Evolutionary conservation across 1,139 yeast genomes (phyloP), one percentile per base, ranked within the genome.

Genomic region (Geotrichum citri-aurantii): DNA sequence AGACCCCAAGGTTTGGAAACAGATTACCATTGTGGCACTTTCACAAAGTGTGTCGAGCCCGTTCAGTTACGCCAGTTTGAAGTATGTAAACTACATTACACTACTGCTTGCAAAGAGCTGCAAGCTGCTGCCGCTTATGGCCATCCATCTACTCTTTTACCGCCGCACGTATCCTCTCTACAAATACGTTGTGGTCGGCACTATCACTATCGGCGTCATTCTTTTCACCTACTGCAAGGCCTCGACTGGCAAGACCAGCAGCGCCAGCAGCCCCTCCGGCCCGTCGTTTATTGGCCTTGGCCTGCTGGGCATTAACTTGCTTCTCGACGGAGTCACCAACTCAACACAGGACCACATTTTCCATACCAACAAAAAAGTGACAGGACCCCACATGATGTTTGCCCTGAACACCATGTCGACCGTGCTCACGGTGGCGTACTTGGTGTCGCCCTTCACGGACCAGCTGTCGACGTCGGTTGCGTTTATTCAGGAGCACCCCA

Each of bases 311-410:
- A 73, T 77, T 1, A 88, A 95, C 49, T 80, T 93, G 74, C 71
- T 93, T 17, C 77, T 93, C 48, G 99, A 93, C 70, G 99, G 99
- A 0, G 76, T 92, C 61, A 91, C 96, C 33, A 93, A 92, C 73
- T 88, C 97, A 3, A 86, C 96, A 0, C 99, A 93, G 71, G 99
- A 93, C 71, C 84, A 86, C 59, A 75, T 93, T 70, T 87, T 93
- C 62, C 81, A 80, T 61, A 66, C 73, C 29, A 69, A 72, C 57
- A 71, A 70, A 47, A 67, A 73, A 48, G 71, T 85, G 51, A 81
- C 88, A 0, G 98, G 98, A 0, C 93, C 93, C 1, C 89, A 86
- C 65, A 76, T 93, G 72, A 93, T 95, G 97, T 81, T 90, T 61
- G 81, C 88, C 2, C 78, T 93, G 64, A 93, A 93, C 69, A 67